Evolutionary conservation across 768 basidiomycete genomes (phyloP), one percentile per base, ranked within the genome.

Genomic region (Rhizopogon salebrosus): DNA sequence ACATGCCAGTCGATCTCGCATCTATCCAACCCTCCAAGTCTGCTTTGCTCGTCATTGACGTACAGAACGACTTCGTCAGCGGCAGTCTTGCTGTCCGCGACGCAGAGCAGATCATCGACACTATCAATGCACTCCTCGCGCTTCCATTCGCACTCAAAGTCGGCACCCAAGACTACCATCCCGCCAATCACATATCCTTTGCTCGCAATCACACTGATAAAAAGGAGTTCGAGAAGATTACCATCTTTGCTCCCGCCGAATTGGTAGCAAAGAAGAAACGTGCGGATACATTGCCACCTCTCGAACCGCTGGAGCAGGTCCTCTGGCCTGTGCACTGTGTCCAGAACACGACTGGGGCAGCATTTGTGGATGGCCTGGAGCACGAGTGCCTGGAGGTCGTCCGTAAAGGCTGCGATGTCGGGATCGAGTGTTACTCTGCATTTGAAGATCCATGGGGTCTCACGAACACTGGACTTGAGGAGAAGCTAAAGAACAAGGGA

Each of bases 241-340:
- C 56, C 54, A 68, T 68, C 49, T 51, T 48, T 36, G 70, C 59
- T 63, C 76, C 62, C 7, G 56, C 54, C 63, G 73, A 41, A 24
- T 62, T 68, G 36, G 57, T 67, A 34, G 38, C 67, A 62, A 54
- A 36, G 57, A 51, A 34, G 73, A 53, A 70, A 74, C 52, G 37
- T 60, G 53, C 54, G 61, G 11, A 61, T 34, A 9, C 31, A 34
- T 9, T 14, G 45, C 22, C 45, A 16, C 11, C 31, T 10, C 31
- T 46, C 3, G 70, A 57, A 54, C 64, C 42, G 45, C 69, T 54
- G 3, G 64, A 74, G 38, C 86, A 88, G 65, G 76, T 80, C 24
- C 69, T 92, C 29, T 93, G 91, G 91, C 90, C 91, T 0, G 82
- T 82, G 57, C 91, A 92, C 64, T 92, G 90, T 59, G 77, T 91